Conservation (phyloP, 225 moss, liverwort and hornwort species). For the Rhytidiadelphus loreus region DNA sequence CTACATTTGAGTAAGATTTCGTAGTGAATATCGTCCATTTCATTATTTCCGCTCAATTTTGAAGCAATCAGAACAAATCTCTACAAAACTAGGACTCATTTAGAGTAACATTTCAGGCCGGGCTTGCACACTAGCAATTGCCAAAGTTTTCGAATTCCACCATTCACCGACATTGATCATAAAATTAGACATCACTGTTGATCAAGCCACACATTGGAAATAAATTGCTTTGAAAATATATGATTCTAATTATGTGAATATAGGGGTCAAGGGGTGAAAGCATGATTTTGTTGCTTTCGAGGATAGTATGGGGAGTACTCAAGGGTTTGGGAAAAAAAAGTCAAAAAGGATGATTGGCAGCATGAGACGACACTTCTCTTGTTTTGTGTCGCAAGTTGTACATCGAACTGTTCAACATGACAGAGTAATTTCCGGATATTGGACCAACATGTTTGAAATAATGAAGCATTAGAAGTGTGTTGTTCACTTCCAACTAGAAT, state of each 20-base stretch:
- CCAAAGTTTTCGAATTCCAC: neutral
- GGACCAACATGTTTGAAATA: neutral
- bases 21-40: neutral
- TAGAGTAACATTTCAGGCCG: no score
- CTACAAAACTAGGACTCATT: neutral
- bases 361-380: neutral
- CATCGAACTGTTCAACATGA: neutral
- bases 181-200: neutral
- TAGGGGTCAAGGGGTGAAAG: neutral
- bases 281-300: neutral
- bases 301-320: neutral
- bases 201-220: neutral
- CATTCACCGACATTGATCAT: neutral
- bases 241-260: neutral
- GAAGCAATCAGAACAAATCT: no score
- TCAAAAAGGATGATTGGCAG: neutral
- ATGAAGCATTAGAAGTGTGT: neutral
- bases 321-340: neutral
- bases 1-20: neutral
- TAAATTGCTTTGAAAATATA: neutral
- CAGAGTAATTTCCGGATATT: neutral
- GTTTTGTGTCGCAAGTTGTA: neutral
- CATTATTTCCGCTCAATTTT: neutral
- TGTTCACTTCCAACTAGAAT: neutral
- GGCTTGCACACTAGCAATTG: neutral